Evolutionary conservation across 2,329 filamentous ascomycete genomes (phyloP), one percentile per base, ranked within the genome.

Genomic region (Ambrosiella xylebori): DNA sequence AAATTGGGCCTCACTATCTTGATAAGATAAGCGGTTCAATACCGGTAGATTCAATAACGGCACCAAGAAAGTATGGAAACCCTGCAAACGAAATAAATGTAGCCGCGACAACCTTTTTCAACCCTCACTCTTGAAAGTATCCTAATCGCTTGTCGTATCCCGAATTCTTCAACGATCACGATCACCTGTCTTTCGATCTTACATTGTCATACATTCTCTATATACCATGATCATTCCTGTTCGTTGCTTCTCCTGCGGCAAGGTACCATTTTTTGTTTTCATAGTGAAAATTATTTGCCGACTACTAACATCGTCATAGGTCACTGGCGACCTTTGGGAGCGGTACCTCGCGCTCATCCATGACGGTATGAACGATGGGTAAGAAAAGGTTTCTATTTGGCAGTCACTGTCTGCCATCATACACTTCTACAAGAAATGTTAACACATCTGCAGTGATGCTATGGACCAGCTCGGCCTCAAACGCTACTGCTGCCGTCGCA

Each of bases 231-330:
- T 98, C 73, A 97, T 98, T 65, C 93, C 93, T 2, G 88, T 98
- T 64, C 88, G 93, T 65, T 98, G 93, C 75, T 98, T 98, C 74
- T 97, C 93, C 60, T 98, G 93, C 72, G 93, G 93, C 71, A 98
- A 98, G 87, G 93, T 95, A 73, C 61, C 11, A 15, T 35, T 37
- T 15, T 19, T 13, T 41, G n/a, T n/a, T 37, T 13, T n/a, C 17
- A 7, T 36, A 27, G 5, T 8, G 19, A 11, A 39, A 39, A 52
- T 35, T 35, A 35, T n/a, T 55, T 15, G 19, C 38, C 12, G 6
- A 41, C 3, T n/a, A 36, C 37, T 45, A 41, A 41, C 39, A 55
- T 37, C 58, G n/a, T 58, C 15, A 3, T 68, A 97, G 93, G 93
- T 98, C 69, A 88, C 90, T 60, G 93, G 88, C 63, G 93, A 98